Evolutionary conservation across 2,329 filamentous ascomycete species (phyloP).

Genomic region (Emergomyces orientalis): DNA sequence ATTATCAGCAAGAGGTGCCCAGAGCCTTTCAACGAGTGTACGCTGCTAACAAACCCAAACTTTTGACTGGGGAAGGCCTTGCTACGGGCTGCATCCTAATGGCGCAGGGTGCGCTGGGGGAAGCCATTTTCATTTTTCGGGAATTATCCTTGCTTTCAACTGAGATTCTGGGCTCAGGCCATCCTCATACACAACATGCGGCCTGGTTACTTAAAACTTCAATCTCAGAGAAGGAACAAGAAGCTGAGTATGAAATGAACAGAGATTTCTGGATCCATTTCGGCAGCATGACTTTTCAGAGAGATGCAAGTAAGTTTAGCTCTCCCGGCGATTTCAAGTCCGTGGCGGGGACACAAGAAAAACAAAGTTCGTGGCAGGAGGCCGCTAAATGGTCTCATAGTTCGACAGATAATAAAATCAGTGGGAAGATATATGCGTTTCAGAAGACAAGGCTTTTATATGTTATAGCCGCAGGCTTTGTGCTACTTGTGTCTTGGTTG

Average conservation of each 20-base stretch:
- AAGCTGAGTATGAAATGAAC: background rate
- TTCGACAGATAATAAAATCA: background rate
- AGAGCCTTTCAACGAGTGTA: background rate
- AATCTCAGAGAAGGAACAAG: background rate
- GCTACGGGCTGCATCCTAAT: background rate
- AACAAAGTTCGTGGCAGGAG: background rate
- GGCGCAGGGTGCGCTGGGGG: background rate
- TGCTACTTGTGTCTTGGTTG: background rate
- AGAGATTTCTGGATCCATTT: constrained; percentile 1
- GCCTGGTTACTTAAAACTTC: background rate
- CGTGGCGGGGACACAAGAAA: background rate
- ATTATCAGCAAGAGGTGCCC: background rate
- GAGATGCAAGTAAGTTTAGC: background rate
- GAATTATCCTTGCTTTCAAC: background rate
- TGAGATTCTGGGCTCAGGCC: background rate
- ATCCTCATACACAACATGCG: background rate
- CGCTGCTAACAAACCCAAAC: background rate
- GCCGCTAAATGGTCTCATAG: background rate
- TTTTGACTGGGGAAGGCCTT: background rate
- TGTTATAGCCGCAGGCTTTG: background rate
- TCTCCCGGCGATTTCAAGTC: background rate
- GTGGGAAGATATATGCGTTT: background rate
- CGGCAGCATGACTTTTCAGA: background rate
- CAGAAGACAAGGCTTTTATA: background rate
- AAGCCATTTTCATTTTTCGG: background rate